Evolutionary conservation across 2,329 filamentous ascomycete genomes (phyloP).

Genomic region (Pseudocercospora pini-densiflorae): DNA sequence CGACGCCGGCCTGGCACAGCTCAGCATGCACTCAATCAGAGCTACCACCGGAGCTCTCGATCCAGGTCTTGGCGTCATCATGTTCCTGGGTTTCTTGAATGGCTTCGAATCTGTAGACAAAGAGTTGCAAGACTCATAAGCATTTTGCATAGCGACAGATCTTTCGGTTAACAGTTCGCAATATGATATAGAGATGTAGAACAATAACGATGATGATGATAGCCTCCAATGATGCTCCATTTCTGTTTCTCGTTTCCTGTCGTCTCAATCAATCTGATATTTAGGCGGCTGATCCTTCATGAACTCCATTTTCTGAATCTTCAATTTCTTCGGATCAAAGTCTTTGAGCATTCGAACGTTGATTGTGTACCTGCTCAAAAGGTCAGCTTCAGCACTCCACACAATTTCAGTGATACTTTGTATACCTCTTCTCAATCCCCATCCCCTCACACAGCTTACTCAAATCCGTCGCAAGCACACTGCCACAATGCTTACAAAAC

Average conservation of each 20-base stretch:
- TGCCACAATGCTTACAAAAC: constrained; percentile 33
- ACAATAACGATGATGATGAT: background rate
- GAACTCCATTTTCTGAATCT: constrained; percentile 19
- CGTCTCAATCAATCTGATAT: constrained; percentile 15
- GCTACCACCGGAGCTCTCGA: constrained; percentile 86
- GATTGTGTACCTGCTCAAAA: constrained; percentile 21
- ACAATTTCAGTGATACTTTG: no score
- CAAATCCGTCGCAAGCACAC: constrained; percentile 30
- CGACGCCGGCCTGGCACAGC: constrained; percentile 86
- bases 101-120: constrained; percentile 81
- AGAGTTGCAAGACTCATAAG: constrained; percentile 62
- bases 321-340: constrained; percentile 30
- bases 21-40: constrained; percentile 92
- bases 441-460: constrained; percentile 24
- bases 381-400: background rate
- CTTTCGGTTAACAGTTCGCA: background rate
- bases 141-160: background rate
- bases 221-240: background rate
- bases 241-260: background rate
- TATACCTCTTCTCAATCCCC: background rate
- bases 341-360: constrained; percentile 36
- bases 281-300: constrained; percentile 30
- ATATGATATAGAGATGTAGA: background rate
- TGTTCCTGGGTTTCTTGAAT: constrained; percentile 89
- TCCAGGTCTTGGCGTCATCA: constrained; percentile 83